phyloP scores from a whole-genome alignment of 169 alveolate genomes.

The Miamiensis avidus region DNA sequence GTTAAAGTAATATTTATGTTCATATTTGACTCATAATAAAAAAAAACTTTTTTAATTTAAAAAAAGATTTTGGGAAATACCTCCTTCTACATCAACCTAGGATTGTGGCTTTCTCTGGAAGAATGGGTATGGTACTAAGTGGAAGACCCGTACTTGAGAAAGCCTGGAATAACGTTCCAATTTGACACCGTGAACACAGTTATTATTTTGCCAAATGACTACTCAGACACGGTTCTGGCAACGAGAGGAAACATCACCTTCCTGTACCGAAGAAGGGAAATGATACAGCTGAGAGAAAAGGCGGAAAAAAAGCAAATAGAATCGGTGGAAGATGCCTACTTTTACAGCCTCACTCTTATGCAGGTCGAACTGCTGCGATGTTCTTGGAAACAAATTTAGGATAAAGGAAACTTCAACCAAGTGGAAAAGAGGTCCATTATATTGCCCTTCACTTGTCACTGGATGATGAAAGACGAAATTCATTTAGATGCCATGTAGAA shows the following conservation, averaged over 20 bases:
- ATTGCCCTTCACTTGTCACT: background rate
- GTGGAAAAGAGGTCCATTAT: background rate
- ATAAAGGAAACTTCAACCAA: background rate
- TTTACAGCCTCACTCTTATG: background rate
- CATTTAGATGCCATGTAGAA: background rate
- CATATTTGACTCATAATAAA: no score
- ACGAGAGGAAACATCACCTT: background rate
- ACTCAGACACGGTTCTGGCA: background rate
- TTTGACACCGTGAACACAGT: background rate
- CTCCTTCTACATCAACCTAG: background rate
- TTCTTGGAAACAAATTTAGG: background rate
- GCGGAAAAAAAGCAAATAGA: background rate
- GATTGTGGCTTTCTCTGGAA: background rate
- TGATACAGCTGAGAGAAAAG: background rate
- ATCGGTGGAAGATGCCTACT: background rate
- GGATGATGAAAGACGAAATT: background rate
- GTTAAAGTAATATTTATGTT: background rate
- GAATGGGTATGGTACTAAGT: background rate
- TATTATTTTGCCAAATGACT: background rate
- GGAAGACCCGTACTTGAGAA: background rate
- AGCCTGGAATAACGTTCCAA: background rate
- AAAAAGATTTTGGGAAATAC: background rate
- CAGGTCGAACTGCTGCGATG: background rate
- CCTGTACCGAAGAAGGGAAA: background rate
- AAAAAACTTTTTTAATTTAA: no score